phyloP scores from a whole-genome alignment of 306 rosid species.

The Citrullus amarus region DNA sequence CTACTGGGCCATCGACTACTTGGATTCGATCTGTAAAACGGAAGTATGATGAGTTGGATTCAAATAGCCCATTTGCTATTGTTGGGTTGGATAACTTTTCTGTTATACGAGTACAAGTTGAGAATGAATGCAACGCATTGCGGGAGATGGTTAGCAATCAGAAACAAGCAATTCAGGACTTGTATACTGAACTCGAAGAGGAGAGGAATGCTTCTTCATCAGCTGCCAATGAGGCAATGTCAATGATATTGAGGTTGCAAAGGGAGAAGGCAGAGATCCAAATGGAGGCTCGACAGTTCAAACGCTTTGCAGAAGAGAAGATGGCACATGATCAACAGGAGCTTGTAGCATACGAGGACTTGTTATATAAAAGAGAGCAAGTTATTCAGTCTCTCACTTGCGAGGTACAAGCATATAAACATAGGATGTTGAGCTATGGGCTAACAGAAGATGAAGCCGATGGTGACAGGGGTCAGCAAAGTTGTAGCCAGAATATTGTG shows the following conservation, averaged over 20 bases:
- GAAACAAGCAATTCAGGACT: constrained; percentile 55
- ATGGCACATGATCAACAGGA: constrained; percentile 84
- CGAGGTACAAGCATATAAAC: constrained; percentile 85
- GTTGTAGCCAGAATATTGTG: constrained; percentile 14
- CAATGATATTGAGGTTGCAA: constrained; percentile 94
- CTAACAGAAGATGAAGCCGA: constrained; percentile 63
- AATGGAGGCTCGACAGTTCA: constrained; percentile 95
- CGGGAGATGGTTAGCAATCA: constrained; percentile 76
- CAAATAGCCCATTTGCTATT: constrained; percentile 24
- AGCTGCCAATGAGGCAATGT: constrained; percentile 97
- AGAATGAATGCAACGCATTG: constrained; percentile 63
- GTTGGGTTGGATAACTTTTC: constrained; percentile 26
- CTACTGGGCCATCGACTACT: constrained; percentile 31
- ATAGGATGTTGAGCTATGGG: constrained; percentile 91
- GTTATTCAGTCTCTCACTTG: constrained; percentile 75
- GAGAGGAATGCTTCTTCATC: constrained; percentile 91
- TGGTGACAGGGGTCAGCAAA: constrained; percentile 18
- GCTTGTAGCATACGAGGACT: constrained; percentile 59
- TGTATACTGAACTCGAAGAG: constrained; percentile 77
- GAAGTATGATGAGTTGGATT: constrained; percentile 59
- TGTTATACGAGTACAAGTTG: constrained; percentile 51
- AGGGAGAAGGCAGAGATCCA: constrained; percentile 97
- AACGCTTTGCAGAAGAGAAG: constrained; percentile 83
- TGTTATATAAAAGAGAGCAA: constrained; percentile 89
- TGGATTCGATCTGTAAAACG: constrained; percentile 85